A percentile compares a stretch with the other conserved stretches of the same genome.
These are phyloP conservation scores for Colletotrichum sp. DNA, from an alignment of 2,329 filamentous ascomycete genomes.

Conservation along the genomic window DNA sequence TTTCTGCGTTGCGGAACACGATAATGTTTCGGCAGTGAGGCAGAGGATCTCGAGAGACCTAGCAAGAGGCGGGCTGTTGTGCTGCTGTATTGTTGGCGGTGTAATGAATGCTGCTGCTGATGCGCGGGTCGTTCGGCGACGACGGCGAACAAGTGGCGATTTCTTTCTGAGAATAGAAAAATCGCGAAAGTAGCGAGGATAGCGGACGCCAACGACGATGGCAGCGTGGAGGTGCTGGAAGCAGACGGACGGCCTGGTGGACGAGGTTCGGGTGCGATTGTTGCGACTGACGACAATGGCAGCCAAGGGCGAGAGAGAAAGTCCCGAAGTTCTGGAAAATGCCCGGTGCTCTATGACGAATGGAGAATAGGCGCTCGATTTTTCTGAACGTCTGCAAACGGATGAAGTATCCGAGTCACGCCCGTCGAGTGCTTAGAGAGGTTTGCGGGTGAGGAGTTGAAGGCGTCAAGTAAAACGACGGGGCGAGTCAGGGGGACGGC, in stretches of 20 bases:
- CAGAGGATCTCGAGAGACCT: too few species aligned
- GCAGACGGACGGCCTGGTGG: background rate
- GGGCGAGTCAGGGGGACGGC: conserved; percentile 11
- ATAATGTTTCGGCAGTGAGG: background rate
- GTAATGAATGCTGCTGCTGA: background rate
- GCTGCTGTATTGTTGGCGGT: background rate
- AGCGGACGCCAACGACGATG: background rate
- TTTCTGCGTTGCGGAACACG: background rate
- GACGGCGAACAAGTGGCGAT: conserved; percentile 3
- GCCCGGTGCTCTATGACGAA: conserved; percentile 3
- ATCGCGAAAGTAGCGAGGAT: background rate
- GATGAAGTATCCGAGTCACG: conserved; percentile 2
- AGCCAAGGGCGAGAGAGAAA: background rate
- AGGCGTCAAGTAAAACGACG: conserved; percentile 18
- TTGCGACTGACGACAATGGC: conserved; percentile 10
- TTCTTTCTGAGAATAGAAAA: background rate
- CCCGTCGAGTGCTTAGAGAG: background rate
- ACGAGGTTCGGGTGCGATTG: background rate
- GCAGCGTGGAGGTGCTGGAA: conserved; percentile 1
- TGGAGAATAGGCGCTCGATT: background rate
- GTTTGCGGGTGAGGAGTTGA: conserved; percentile 10
- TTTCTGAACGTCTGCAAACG: conserved; percentile 18
- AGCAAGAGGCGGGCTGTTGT: background rate
- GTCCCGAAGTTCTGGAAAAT: background rate
- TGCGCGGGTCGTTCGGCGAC: background rate